Conservation (phyloP, 176 grass and related monocot species). For the Saccharum spontaneum region DNA sequence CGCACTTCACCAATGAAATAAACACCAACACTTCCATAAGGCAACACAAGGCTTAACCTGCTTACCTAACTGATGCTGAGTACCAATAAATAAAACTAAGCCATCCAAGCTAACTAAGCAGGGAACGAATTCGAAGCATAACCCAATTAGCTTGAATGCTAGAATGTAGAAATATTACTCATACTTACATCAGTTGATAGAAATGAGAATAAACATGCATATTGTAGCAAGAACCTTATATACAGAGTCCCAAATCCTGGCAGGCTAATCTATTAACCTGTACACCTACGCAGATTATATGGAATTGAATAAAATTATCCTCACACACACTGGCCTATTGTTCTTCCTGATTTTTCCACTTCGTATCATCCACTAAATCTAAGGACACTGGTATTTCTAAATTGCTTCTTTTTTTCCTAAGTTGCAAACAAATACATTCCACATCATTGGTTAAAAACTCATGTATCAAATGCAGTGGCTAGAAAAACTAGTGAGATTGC, state of each 20-base stretch:
- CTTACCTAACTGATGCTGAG: neutral
- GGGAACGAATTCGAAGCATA: neutral
- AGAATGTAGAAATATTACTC: neutral
- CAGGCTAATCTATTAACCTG: neutral
- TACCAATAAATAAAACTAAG: neutral
- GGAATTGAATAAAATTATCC: neutral
- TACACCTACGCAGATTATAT: neutral
- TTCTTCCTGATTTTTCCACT: neutral
- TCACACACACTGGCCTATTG: neutral
- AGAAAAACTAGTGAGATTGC: neutral
- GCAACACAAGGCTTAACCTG: constrained; percentile 23
- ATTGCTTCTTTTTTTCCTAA: neutral
- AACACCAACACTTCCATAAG: constrained; percentile 16
- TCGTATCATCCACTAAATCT: neutral
- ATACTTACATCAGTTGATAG: neutral
- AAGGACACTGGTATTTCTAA: neutral
- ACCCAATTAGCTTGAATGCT: neutral
- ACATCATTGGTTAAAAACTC: neutral
- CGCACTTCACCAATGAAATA: neutral
- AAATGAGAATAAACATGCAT: neutral
- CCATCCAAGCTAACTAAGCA: constrained; percentile 4
- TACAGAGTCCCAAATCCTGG: too few relatives aligned
- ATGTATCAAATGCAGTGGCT: constrained; percentile 5
- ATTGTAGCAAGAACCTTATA: neutral
- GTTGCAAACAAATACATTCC: neutral